These are phyloP conservation scores for Kwoniella bestiolae DNA, from an alignment of 768 basidiomycete genomes.

Conservation along the genomic window DNA sequence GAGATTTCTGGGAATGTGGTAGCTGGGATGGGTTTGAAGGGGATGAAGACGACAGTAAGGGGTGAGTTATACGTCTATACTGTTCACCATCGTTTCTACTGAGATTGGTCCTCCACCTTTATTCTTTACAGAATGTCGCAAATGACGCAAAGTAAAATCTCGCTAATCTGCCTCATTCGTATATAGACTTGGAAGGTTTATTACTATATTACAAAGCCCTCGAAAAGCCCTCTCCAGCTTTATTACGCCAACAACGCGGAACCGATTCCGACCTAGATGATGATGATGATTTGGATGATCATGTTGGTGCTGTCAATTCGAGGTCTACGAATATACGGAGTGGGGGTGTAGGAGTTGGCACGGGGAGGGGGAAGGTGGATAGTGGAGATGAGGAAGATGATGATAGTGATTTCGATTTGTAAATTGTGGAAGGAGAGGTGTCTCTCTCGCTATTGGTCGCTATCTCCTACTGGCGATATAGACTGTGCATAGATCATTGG, in stretches of 20 bases:
- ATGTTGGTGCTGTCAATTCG: constrained; percentile 62
- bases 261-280: constrained; percentile 52
- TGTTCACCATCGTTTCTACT: background rate
- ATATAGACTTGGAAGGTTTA: constrained; percentile 62
- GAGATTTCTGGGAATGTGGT: constrained; percentile 83
- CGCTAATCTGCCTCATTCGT: constrained; percentile 5
- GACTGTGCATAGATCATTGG: too few relatives aligned
- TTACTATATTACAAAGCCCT: constrained; percentile 68
- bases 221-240: constrained; percentile 60
- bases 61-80: too few relatives aligned
- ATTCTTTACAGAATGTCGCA: too few relatives aligned
- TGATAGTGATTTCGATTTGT: constrained; percentile 76
- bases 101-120: too few relatives aligned
- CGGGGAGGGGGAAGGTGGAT: constrained; percentile 57
- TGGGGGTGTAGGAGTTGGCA: constrained; percentile 56
- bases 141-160: background rate
- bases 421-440: background rate
- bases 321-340: constrained; percentile 35
- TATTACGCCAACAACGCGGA: constrained; percentile 25
- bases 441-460: too few relatives aligned
- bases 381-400: constrained; percentile 62
- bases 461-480: too few relatives aligned
- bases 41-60: constrained; percentile 70
- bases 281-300: constrained; percentile 58
- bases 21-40: constrained; percentile 64